Evolutionary conservation across 1,139 yeast genomes (phyloP).

Genomic region (Candida albicans): DNA sequence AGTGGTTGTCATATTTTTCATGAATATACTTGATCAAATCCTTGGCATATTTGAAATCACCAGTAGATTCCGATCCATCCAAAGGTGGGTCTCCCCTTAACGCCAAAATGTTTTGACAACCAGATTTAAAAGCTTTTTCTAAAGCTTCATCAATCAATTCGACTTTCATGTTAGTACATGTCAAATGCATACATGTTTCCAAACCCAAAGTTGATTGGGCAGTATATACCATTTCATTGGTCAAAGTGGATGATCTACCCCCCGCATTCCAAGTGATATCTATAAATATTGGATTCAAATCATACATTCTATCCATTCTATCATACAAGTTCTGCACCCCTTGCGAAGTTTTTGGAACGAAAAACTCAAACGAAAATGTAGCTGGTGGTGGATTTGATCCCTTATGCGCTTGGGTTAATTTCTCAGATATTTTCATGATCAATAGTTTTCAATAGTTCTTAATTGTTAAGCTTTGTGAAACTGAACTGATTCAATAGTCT

Average conservation of each 20-base stretch:
- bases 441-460: neutral
- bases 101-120: slow-evolving; percentile 91
- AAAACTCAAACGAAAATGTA: slow-evolving; percentile 93
- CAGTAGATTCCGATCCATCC: slow-evolving; percentile 65
- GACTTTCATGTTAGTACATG: slow-evolving; percentile 93
- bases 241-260: slow-evolving; percentile 75
- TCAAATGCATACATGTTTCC: slow-evolving; percentile 97
- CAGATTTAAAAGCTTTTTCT: slow-evolving; percentile 80
- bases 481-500: neutral
- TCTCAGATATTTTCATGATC: slow-evolving; percentile 54
- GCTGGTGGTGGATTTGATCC: slow-evolving; percentile 50
- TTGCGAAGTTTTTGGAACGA: slow-evolving; percentile 96
- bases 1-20: slow-evolving; percentile 69
- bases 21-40: slow-evolving; percentile 82
- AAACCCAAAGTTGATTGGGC: slow-evolving; percentile 90
- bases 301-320: slow-evolving; percentile 97
- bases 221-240: slow-evolving; percentile 89
- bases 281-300: slow-evolving; percentile 84
- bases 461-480: too few species aligned
- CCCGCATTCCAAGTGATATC: slow-evolving; percentile 99
- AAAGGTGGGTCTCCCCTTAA: slow-evolving; percentile 83
- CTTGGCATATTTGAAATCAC: slow-evolving; percentile 73
- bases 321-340: slow-evolving; percentile 96
- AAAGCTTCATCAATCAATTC: slow-evolving; percentile 83
- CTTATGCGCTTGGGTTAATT: slow-evolving; percentile 48